A percentile compares a stretch with the other conserved stretches of the same genome.
These are phyloP conservation scores for Fragosphaeria purpurea DNA, from an alignment of 2,329 filamentous ascomycete species.

Conservation along the genomic window DNA sequence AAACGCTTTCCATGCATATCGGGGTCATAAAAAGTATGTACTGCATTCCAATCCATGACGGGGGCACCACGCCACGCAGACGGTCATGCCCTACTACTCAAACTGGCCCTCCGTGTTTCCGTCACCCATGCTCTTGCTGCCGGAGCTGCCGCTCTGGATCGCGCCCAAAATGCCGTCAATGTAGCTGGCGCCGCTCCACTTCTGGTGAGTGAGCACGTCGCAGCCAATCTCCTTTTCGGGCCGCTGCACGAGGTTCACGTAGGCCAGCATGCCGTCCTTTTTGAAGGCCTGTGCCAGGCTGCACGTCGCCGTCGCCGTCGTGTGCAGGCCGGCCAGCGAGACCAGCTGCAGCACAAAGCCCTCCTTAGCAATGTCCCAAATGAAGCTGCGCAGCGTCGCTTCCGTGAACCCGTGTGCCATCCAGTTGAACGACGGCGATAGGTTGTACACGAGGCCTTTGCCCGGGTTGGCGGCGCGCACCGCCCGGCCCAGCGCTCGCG, in stretches of 20 bases:
- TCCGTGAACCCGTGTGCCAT: conserved; percentile 87
- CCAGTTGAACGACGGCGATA: conserved; percentile 98
- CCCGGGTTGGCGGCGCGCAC: conserved; percentile 61
- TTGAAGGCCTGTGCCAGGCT: conserved; percentile 79
- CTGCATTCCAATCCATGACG: too few relatives aligned
- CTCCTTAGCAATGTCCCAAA: conserved; percentile 91
- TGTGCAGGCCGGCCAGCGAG: conserved; percentile 56
- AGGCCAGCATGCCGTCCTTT: conserved; percentile 89
- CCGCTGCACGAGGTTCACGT: conserved; percentile 86
- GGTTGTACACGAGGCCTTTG: conserved; percentile 93
- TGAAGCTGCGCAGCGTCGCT: conserved; percentile 74
- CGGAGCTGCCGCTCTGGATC: conserved; percentile 83
- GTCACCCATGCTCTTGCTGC: conserved; percentile 87
- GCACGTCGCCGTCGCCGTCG: conserved; percentile 52
- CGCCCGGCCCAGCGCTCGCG: conserved; percentile 61
- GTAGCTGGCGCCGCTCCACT: conserved; percentile 61
- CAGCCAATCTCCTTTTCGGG: conserved; percentile 84
- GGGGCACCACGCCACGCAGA: too few relatives aligned
- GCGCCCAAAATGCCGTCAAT: conserved; percentile 84
- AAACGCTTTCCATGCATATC: too few relatives aligned
- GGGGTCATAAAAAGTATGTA: too few relatives aligned
- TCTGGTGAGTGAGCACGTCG: conserved; percentile 92
- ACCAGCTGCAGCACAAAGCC: conserved; percentile 65
- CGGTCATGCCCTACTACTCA: conserved; percentile 5
- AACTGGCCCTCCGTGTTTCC: conserved; percentile 80